phyloP scores from a whole-genome alignment of 2,329 filamentous ascomycete species.

The Paracorniculantispora psalliotae region DNA sequence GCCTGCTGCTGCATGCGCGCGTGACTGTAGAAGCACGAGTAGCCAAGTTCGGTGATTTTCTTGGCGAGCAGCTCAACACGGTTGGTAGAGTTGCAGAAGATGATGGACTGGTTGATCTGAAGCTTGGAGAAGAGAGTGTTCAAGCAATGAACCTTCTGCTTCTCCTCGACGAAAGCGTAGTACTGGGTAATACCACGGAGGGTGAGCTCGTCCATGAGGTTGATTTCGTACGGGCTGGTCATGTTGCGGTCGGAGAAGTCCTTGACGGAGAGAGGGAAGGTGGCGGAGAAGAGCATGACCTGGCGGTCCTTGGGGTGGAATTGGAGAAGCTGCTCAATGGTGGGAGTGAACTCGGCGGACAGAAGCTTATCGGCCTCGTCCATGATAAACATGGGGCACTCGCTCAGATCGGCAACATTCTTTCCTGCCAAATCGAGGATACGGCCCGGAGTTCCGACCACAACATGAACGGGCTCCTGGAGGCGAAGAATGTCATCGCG shows the following conservation, averaged over 20 bases:
- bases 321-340: conserved; percentile 90
- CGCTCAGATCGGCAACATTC: conserved; percentile 89
- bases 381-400: conserved; percentile 98
- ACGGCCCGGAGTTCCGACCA: conserved; percentile 93
- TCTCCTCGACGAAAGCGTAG: conserved; percentile 98
- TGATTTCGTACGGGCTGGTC: conserved; percentile 94
- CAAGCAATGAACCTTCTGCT: conserved; percentile 97
- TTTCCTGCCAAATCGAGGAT: conserved; percentile 96
- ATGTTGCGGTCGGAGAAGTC: conserved; percentile 98
- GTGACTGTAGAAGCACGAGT: conserved; percentile 99
- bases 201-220: conserved; percentile 98
- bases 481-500: conserved; percentile 96
- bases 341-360: conserved; percentile 92
- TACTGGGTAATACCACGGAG: conserved; percentile 98
- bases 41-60: conserved; percentile 98
- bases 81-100: conserved; percentile 99
- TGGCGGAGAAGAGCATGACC: conserved; percentile 98
- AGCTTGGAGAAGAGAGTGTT: conserved; percentile 99
- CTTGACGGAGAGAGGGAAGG: conserved; percentile 95
- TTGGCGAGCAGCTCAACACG: conserved; percentile 95
- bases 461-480: conserved; percentile 91
- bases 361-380: conserved; percentile 98
- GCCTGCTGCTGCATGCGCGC: conserved; percentile 96
- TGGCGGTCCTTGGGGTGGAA: conserved; percentile 97
- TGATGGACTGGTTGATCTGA: conserved; percentile 99